Percentiles rank a stretch among this genome's conserved stretches.
These are phyloP conservation scores for Leavenworthia alabamica DNA, from an alignment of 345 rosid species.

Conservation along the genomic window DNA sequence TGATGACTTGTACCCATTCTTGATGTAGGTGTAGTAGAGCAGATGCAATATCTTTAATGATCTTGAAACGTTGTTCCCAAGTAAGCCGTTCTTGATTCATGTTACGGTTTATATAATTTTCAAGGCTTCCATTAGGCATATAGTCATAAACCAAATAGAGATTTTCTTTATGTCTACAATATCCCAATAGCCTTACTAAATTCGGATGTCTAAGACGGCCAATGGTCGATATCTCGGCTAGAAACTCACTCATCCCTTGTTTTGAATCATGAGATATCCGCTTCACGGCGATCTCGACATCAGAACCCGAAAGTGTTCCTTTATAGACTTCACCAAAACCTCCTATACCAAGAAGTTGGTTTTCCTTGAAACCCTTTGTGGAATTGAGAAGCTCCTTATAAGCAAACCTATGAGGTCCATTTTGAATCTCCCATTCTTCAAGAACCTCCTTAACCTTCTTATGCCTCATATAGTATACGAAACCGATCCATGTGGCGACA, in stretches of 20 bases:
- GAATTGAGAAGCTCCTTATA: constrained; percentile 38
- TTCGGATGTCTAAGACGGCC: constrained; percentile 34
- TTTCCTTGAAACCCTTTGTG: constrained; percentile 43
- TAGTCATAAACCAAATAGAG: constrained; percentile 40
- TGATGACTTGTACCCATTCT: constrained; percentile 40
- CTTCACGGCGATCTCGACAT: constrained; percentile 43
- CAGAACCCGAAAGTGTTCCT: constrained; percentile 37
- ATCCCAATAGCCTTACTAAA: constrained; percentile 38
- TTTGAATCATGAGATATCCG: constrained; percentile 38
- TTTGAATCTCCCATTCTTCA: constrained; percentile 49
- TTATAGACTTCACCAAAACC: constrained; percentile 48
- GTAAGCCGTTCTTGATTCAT: constrained; percentile 14
- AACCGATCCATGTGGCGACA: constrained; percentile 3
- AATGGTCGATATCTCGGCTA: constrained; percentile 39
- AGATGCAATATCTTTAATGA: constrained; percentile 32
- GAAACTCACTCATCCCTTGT: constrained; percentile 44
- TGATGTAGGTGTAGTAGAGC: constrained; percentile 38
- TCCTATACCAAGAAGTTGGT: constrained; percentile 39
- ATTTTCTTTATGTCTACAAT: constrained; percentile 32
- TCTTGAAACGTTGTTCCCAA: constrained; percentile 36
- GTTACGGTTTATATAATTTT: constrained; percentile 23
- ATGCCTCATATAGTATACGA: constrained; percentile 16
- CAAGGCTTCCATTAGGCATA: constrained; percentile 45
- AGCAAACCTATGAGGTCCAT: constrained; percentile 40
- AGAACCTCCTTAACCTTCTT: constrained; percentile 27